A percentile compares a stretch with the other conserved stretches of the same genome.
Evolutionary conservation across 257 asterid genomes (phyloP).

Genomic region (Echites panduratus): DNA sequence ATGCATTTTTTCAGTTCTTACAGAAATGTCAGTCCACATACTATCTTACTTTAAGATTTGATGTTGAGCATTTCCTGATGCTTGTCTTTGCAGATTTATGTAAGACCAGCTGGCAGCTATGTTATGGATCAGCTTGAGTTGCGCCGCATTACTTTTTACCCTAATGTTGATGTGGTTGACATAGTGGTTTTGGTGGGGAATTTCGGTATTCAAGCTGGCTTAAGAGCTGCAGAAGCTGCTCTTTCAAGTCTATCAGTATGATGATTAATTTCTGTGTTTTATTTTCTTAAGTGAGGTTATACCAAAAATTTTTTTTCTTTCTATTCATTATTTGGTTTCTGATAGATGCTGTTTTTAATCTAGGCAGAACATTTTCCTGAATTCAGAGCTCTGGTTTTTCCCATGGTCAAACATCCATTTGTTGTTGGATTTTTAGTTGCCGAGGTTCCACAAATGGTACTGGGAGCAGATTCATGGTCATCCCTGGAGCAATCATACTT

Average conservation of each 20-base stretch:
- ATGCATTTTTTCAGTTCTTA: not conserved
- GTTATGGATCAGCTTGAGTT: conserved; percentile 91
- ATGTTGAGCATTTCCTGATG: conserved; percentile 13
- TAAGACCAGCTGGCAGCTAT: conserved; percentile 95
- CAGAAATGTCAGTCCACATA: not conserved
- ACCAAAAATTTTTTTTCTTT: not conserved
- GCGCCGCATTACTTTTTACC: conserved; percentile 66
- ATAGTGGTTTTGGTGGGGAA: conserved; percentile 71
- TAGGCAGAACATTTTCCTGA: conserved; percentile 82
- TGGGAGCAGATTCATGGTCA: conserved; percentile 31
- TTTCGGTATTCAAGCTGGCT: conserved; percentile 71
- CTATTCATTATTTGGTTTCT: conserved; percentile 16
- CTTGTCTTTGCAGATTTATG: conserved; percentile 61
- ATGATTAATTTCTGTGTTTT: not conserved
- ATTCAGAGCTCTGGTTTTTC: conserved; percentile 82
- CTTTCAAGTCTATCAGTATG: conserved; percentile 64
- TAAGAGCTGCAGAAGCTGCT: conserved; percentile 80
- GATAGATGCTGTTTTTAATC: conserved; percentile 31
- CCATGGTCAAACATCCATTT: conserved; percentile 90
- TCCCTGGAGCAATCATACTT: conserved; percentile 36
- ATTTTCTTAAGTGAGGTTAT: not conserved
- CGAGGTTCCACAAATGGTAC: conserved; percentile 53
- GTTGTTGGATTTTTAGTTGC: conserved; percentile 94
- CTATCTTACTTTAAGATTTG: not conserved
- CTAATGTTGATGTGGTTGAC: conserved; percentile 53